Evolutionary conservation across 768 basidiomycete genomes (phyloP).

Genomic region (Albatrellus ellisii): DNA sequence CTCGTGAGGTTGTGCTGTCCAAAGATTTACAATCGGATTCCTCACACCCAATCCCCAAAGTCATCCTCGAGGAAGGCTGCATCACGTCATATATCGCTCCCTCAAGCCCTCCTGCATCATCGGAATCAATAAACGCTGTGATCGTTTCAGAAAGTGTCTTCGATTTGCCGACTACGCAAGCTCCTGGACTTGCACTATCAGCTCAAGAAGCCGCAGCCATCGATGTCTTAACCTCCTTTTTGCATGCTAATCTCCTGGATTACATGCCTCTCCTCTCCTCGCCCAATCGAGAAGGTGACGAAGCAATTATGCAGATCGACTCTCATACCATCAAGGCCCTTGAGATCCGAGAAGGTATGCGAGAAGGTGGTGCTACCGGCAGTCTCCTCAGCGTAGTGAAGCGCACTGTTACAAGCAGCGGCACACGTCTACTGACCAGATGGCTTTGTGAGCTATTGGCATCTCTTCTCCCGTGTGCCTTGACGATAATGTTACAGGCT

Average conservation of each 20-base stretch:
- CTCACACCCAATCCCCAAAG: slow-evolving; percentile 33
- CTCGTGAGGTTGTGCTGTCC: slow-evolving; percentile 71
- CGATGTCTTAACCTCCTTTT: slow-evolving; percentile 46
- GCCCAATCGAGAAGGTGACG: slow-evolving; percentile 41
- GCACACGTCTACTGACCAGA: slow-evolving; percentile 58
- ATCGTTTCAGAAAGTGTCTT: slow-evolving; percentile 12
- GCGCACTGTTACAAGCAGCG: slow-evolving; percentile 66
- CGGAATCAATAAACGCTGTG: slow-evolving; percentile 1
- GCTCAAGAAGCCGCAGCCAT: slow-evolving; percentile 43
- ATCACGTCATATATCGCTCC: slow-evolving; percentile 36
- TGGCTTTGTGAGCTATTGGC: slow-evolving; percentile 52
- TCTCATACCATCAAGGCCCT: slow-evolving; percentile 81
- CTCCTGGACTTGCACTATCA: slow-evolving; percentile 15
- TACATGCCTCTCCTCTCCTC: slow-evolving; percentile 53
- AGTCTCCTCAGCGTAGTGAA: slow-evolving; percentile 66
- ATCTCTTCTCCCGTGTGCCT: not conserved
- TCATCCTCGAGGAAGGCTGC: slow-evolving; percentile 39
- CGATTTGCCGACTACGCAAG: not conserved
- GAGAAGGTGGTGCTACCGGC: slow-evolving; percentile 62
- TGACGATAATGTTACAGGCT: slow-evolving; percentile 34
- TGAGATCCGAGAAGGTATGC: slow-evolving; percentile 64
- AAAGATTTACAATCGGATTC: slow-evolving; percentile 22
- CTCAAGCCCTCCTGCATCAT: not conserved
- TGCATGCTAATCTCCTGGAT: slow-evolving; percentile 59
- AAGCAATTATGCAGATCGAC: slow-evolving; percentile 77